Evolutionary conservation across 2,329 filamentous ascomycete species (phyloP).

Genomic region (Drechslera avenae): DNA sequence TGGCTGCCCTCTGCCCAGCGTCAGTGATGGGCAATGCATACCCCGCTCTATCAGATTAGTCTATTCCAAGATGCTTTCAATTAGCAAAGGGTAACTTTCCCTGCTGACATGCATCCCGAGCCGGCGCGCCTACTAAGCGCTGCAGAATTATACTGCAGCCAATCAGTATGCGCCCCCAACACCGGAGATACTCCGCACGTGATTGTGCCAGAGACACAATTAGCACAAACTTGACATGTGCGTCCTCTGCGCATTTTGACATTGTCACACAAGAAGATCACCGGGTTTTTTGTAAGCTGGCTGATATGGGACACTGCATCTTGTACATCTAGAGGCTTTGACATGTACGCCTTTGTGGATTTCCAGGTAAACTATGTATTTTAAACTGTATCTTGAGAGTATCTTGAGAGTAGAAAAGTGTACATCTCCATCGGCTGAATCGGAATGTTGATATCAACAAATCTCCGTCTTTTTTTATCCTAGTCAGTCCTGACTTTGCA

Average conservation of each 20-base stretch:
- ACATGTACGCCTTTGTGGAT: conserved; percentile 13
- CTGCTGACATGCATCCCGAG: conserved; percentile 7
- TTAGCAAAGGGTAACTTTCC: background rate
- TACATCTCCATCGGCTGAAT: too few relatives aligned
- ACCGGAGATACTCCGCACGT: background rate
- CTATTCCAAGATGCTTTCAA: background rate
- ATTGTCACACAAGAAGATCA: background rate
- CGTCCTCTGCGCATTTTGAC: background rate
- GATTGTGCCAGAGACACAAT: background rate
- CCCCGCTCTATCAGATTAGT: background rate
- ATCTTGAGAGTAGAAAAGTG: too few relatives aligned
- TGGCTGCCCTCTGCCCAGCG: background rate
- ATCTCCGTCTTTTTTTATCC: too few relatives aligned
- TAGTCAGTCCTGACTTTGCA: background rate
- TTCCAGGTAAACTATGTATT: background rate
- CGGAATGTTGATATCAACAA: too few relatives aligned
- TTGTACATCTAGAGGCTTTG: conserved; percentile 1
- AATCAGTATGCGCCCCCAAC: conserved; percentile 10
- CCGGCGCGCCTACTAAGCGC: conserved; percentile 23
- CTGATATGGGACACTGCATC: background rate
- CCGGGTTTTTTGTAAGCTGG: background rate
- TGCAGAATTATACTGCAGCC: conserved; percentile 1
- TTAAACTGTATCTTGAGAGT: background rate
- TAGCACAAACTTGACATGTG: background rate
- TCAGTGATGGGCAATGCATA: background rate